Percentiles rank a stretch among this genome's conserved stretches.
Evolutionary conservation across 805 yeast genomes (phyloP).

Genomic region (Lipomyces sp.): DNA sequence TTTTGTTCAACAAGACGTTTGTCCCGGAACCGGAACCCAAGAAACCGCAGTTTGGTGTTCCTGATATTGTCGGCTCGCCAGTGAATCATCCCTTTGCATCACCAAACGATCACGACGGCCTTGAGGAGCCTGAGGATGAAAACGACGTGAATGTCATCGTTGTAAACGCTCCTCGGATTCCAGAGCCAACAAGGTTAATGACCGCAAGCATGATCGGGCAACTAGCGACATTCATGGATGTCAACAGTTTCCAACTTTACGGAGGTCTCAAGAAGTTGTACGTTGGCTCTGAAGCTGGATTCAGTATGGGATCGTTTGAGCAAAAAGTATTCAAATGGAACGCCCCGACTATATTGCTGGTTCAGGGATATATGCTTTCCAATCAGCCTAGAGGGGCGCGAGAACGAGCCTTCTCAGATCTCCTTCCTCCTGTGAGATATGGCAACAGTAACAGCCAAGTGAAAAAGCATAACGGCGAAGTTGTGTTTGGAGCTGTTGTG

Average conservation of each 20-base stretch:
- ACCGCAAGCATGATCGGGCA: slow-evolving; percentile 44
- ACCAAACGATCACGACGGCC: slow-evolving; percentile 24
- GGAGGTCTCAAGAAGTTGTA: slow-evolving; percentile 55
- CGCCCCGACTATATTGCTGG: slow-evolving; percentile 72
- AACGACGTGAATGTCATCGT: slow-evolving; percentile 3
- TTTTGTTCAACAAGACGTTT: slow-evolving; percentile 39
- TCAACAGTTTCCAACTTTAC: slow-evolving; percentile 23
- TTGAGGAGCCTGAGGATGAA: slow-evolving; percentile 11
- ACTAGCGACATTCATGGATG: slow-evolving; percentile 41
- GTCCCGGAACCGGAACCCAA: slow-evolving; percentile 20
- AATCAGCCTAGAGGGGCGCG: slow-evolving; percentile 29
- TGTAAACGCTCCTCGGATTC: slow-evolving; percentile 21
- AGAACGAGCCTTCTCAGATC: slow-evolving; percentile 31
- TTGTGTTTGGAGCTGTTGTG: slow-evolving; percentile 63
- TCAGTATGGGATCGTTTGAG: slow-evolving; percentile 83
- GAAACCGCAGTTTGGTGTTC: slow-evolving; percentile 6
- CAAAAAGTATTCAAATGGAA: slow-evolving; percentile 83
- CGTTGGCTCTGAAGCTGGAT: slow-evolving; percentile 73
- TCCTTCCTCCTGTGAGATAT: slow-evolving; percentile 31
- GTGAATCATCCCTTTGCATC: slow-evolving; percentile 17
- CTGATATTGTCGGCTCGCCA: slow-evolving; percentile 10
- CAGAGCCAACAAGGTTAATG: slow-evolving; percentile 43
- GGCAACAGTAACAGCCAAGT: slow-evolving; percentile 25
- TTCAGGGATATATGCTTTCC: slow-evolving; percentile 54
- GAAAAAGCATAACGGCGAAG: slow-evolving; percentile 36